phyloP scores from a whole-genome alignment of 805 yeast species.

The Candida nonsorbophila region DNA sequence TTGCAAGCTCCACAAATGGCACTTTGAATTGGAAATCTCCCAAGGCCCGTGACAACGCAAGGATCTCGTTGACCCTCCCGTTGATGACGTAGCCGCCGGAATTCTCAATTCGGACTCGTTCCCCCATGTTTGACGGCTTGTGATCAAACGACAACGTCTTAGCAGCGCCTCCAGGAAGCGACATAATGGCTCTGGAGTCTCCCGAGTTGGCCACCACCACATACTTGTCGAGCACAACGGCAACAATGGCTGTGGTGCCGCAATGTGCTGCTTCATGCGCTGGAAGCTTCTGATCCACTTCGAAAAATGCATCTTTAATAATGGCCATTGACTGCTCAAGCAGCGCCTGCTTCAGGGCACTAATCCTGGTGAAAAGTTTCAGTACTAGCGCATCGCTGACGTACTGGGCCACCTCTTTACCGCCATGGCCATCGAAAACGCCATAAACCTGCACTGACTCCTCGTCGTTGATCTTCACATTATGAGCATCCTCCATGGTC shows the following conservation, averaged over 20 bases:
- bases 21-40: constrained; percentile 40
- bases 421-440: constrained; percentile 84
- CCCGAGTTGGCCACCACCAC: constrained; percentile 68
- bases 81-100: constrained; percentile 32
- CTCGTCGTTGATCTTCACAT: constrained; percentile 43
- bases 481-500: constrained; percentile 74
- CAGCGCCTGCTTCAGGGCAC: constrained; percentile 3
- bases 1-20: constrained; percentile 25
- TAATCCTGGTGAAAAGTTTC: constrained; percentile 25
- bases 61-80: constrained; percentile 37
- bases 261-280: constrained; percentile 26
- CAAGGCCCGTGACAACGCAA: constrained; percentile 40
- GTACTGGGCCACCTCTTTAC: constrained; percentile 53
- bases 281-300: constrained; percentile 27
- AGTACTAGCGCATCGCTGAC: constrained; percentile 41
- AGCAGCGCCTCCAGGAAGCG: constrained; percentile 50
- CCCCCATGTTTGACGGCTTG: constrained; percentile 40
- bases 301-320: constrained; percentile 30
- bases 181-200: constrained; percentile 64
- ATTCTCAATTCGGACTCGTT: constrained; percentile 37
- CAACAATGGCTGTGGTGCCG: constrained; percentile 38
- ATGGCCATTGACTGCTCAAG: constrained; percentile 14
- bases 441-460: constrained; percentile 50
- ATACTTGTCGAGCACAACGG: constrained; percentile 24
- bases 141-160: constrained; percentile 47